Base-by-base conservation (phyloP, 2,329 filamentous ascomycete genomes). In the Pseudogymnoascus pannorum region DNA sequence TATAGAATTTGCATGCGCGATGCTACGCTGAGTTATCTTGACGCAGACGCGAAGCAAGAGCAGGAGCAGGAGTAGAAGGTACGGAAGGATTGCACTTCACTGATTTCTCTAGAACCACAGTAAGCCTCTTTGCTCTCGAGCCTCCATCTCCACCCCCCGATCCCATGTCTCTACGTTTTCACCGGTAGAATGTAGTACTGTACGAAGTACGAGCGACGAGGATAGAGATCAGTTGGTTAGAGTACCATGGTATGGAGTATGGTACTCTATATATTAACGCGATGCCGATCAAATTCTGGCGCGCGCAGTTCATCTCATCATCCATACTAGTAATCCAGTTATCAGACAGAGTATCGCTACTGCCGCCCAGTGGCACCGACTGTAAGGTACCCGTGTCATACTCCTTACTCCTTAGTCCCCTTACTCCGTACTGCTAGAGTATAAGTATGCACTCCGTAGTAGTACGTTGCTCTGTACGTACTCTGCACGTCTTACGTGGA, bases 281-380 rank as follows among this genome's bases (percentile, higher is more conserved):
- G 48, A 54, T 54, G 16, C 26, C 16, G 48, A 54, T 54, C 48
- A 51, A 51, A 16, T 20, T 20, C 2, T 4, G 9, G 16, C 9
- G 48, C 22, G 48, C 26, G 12, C 20, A 54, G 48, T 54, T 54
- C 48, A 33, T 54, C 48, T 54, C 48, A 48, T 48, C 8, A 54
- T n/a, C n/a, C n/a, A n/a, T n/a, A n/a, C n/a, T n/a, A n/a, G n/a
- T n/a, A n/a, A n/a, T n/a, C n/a, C n/a, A n/a, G n/a, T 33, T 16
- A 54, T 54, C n/a, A 16, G 16, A 9, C 36, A 7, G 14, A 14
- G 26, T 8, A 31, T 16, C 26, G 48, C 48, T 54, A 54, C 24
- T 54, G 26, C n/a, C 48, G 3, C 18, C 18, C 4, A 54, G 48
- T 33, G 48, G 48, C 48, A 54, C 48, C 48, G 29, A 33, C n/a